phyloP scores from a whole-genome alignment of 805 yeast species.

The Saccharomyces eubayanus region DNA sequence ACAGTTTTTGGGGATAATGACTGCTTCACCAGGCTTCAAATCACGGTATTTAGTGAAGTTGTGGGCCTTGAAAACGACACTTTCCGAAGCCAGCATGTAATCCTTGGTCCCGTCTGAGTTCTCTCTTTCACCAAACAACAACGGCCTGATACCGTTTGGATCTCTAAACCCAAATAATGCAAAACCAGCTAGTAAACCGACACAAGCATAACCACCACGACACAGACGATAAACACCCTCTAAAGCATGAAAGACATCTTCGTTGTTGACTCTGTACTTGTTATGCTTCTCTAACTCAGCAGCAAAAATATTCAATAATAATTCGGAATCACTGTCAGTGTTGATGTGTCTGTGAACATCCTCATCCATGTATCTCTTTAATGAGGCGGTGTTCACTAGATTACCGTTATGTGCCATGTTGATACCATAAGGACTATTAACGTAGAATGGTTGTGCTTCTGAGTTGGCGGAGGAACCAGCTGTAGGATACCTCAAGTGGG shows the following conservation, averaged over 20 bases:
- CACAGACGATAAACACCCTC: constrained; percentile 71
- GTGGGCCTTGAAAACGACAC: constrained; percentile 89
- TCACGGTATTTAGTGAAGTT: constrained; percentile 76
- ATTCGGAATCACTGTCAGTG: constrained; percentile 93
- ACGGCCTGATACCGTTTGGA: constrained; percentile 93
- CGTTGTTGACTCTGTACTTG: constrained; percentile 86
- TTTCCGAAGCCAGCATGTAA: constrained; percentile 92
- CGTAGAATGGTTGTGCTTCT: constrained; percentile 98
- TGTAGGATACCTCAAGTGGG: constrained; percentile 92
- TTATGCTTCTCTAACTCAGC: constrained; percentile 83
- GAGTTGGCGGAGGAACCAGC: constrained; percentile 94
- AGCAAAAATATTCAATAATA: constrained; percentile 83
- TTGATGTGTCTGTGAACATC: constrained; percentile 94
- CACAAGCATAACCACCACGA: constrained; percentile 96
- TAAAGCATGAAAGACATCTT: constrained; percentile 80
- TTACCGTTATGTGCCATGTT: constrained; percentile 90
- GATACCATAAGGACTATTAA: constrained; percentile 93
- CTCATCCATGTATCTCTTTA: constrained; percentile 77
- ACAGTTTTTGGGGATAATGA: constrained; percentile 74
- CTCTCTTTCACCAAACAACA: constrained; percentile 73
- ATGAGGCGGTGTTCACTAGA: constrained; percentile 74
- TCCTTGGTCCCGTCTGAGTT: constrained; percentile 65
- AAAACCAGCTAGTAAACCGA: constrained; percentile 91
- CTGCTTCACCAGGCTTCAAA: constrained; percentile 91
- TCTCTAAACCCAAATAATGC: constrained; percentile 94